Evolutionary conservation across 83 land plant genomes (phyloP).

Genomic region (Diphasiastrum complanatum): DNA sequence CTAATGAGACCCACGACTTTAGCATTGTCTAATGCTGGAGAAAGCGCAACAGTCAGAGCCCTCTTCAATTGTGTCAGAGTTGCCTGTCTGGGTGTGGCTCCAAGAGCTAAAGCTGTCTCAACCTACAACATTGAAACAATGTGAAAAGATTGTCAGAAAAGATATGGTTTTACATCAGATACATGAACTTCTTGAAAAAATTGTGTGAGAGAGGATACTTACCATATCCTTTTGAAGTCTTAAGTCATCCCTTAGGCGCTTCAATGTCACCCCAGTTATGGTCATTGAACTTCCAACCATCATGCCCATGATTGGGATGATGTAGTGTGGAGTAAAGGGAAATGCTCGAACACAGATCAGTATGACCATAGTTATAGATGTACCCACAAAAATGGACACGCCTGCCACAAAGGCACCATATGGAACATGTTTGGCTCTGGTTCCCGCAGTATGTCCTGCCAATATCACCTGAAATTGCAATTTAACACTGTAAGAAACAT

Average conservation of each 20-base stretch:
- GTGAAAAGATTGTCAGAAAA: too few species aligned
- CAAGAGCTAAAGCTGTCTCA: constrained; percentile 32
- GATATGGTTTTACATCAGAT: not conserved
- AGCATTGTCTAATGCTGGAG: constrained; percentile 27
- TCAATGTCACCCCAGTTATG: constrained; percentile 35
- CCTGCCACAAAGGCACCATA: constrained; percentile 23
- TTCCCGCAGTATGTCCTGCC: constrained; percentile 33
- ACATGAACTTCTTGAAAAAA: not conserved
- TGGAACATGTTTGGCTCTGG: constrained; percentile 28
- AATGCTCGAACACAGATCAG: constrained; percentile 18
- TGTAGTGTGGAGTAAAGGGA: constrained; percentile 28
- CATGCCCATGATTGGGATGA: constrained; percentile 33
- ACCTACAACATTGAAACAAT: constrained; percentile 3
- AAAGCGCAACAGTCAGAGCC: constrained; percentile 21
- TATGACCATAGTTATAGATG: constrained; percentile 25
- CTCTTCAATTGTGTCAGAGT: constrained; percentile 22
- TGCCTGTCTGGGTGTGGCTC: constrained; percentile 39
- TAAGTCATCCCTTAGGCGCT: constrained; percentile 28
- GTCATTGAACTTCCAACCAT: constrained; percentile 37
- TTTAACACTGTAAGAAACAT: too few species aligned
- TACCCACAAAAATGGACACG: constrained; percentile 24
- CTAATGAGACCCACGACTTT: constrained; percentile 31
- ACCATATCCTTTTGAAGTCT: constrained; percentile 27
- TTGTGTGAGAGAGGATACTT: not conserved
- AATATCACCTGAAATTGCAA: constrained; percentile 28